Evolutionary conservation across 2,329 filamentous ascomycete genomes (phyloP).

Genomic region (Trichophyton simii): DNA sequence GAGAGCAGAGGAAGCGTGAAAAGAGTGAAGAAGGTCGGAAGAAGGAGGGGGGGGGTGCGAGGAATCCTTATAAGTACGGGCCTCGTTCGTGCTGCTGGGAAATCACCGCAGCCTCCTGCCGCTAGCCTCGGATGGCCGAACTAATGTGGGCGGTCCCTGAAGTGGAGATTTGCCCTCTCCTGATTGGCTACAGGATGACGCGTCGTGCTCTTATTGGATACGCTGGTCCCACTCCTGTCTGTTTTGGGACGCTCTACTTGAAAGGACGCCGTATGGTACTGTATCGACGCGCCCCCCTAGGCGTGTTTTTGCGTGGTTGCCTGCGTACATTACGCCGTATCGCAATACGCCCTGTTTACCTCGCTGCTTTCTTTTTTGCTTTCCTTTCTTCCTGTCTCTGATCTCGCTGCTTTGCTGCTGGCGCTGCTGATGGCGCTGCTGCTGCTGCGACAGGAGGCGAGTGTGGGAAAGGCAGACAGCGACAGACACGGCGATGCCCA

Average conservation of each 20-base stretch:
- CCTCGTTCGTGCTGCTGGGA: slow-evolving; percentile 20
- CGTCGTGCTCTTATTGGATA: slow-evolving; percentile 19
- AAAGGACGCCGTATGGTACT: not conserved
- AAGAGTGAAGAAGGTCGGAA: slow-evolving; percentile 22
- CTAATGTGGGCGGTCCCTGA: slow-evolving; percentile 25
- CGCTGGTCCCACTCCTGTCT: slow-evolving; percentile 12
- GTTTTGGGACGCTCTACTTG: not conserved
- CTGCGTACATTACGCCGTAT: not conserved
- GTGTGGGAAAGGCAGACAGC: not conserved
- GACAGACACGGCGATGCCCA: not conserved
- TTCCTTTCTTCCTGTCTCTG: not conserved
- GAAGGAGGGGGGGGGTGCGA: slow-evolving; percentile 24
- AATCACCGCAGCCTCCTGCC: slow-evolving; percentile 22
- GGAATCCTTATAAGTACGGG: slow-evolving; percentile 31
- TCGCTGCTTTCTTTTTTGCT: not conserved
- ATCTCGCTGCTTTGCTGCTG: not conserved
- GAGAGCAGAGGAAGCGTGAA: slow-evolving; percentile 19
- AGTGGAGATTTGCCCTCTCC: slow-evolving; percentile 19
- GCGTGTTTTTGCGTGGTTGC: not conserved
- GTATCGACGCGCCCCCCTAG: not conserved
- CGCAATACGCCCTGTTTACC: not conserved
- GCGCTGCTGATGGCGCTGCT: not conserved
- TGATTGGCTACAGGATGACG: slow-evolving; percentile 23
- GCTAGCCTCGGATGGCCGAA: slow-evolving; percentile 26
- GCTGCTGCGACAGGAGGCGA: not conserved